Percentiles rank a stretch among this genome's conserved stretches.
phyloP scores from a whole-genome alignment of 1,284 basidiomycete species.

The Cryptococcus sp. region DNA sequence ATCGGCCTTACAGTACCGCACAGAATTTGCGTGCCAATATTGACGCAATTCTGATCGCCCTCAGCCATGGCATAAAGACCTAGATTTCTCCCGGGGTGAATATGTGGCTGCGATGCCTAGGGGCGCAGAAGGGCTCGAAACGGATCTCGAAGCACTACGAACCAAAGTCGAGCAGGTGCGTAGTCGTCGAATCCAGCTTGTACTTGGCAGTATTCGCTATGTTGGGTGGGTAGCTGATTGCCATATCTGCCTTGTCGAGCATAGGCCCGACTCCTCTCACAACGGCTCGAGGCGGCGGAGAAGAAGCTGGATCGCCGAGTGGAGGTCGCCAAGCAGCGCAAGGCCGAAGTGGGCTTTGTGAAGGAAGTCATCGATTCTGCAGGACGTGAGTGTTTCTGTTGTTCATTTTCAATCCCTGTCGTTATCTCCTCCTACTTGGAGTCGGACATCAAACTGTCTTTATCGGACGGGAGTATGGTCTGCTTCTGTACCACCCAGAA shows the following conservation, averaged over 20 bases:
- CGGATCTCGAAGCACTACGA: slow-evolving; percentile 40
- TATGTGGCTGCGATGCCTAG: slow-evolving; percentile 39
- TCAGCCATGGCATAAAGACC: slow-evolving; percentile 52
- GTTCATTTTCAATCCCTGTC: background rate
- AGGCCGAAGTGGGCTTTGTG: slow-evolving; percentile 50
- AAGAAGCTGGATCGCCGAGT: slow-evolving; percentile 43
- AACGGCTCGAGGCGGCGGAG: slow-evolving; percentile 44
- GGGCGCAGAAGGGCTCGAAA: slow-evolving; percentile 39
- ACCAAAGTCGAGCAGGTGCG: slow-evolving; percentile 49
- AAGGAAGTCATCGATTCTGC: slow-evolving; percentile 35
- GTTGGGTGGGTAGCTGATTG: too few species aligned
- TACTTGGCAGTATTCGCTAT: too few species aligned
- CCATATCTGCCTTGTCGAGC: too few species aligned
- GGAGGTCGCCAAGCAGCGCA: slow-evolving; percentile 41
- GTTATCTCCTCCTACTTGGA: background rate
- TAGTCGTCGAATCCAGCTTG: background rate
- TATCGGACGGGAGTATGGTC: background rate
- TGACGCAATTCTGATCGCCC: slow-evolving; percentile 1
- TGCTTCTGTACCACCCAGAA: background rate
- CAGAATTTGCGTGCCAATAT: background rate
- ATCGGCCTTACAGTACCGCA: too few species aligned
- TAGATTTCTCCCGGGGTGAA: slow-evolving; percentile 51
- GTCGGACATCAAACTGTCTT: background rate
- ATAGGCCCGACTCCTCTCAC: slow-evolving; percentile 38
- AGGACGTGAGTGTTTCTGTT: slow-evolving; percentile 32